Evolutionary conservation across 495 filamentous ascomycete genomes (phyloP), one percentile per base, ranked within the genome.

Genomic region (Neurospora sp.): DNA sequence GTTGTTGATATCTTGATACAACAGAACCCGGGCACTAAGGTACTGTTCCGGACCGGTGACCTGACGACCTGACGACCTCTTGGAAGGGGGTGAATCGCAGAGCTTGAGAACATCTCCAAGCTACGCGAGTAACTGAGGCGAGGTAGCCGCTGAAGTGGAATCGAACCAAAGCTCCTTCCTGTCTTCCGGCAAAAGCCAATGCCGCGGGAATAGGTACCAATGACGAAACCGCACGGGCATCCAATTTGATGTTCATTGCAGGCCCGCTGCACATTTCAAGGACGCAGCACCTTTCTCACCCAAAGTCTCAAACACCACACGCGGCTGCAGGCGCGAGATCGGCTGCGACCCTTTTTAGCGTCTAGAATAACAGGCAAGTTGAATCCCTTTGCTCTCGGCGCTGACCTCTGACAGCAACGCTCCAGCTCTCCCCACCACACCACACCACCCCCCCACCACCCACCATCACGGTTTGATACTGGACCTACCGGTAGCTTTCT

Each of bases 271-370:
- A 35, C 8, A 20, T 8, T 31, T 42, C 47, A 38, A 69, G 39
- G 20, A 45, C 70, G 72, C 41, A 20, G 27, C 53, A 22, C 71
- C 40, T 31, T 74, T 42, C 71, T 70, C 39, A n/a, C 40, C 12
- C 39, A 27, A 14, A 31, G 69, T 72, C 71, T 70, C 35, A 39
- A 73, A 70, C 69, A 69, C 70, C 68, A 71, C 69, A 74, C 77
- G 79, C 73, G 77, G 79, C 76, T 79, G 73, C 79, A 78, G 69
- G 75, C 75, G 75, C 75, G 72, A 78, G 78, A 80, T 79, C 76
- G 76, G 72, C 74, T 71, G 71, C 53, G 73, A 75, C 73, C 75
- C 74, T 74, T 70, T 73, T 31, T 59, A 69, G 31, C 31, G 72
- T 71, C 65, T 70, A 70, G 35, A 35, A 35, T 35, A 35, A 35